These are phyloP conservation scores for Dioscorea alata DNA, from an alignment of 106 monocot species.

Conservation along the genomic window DNA sequence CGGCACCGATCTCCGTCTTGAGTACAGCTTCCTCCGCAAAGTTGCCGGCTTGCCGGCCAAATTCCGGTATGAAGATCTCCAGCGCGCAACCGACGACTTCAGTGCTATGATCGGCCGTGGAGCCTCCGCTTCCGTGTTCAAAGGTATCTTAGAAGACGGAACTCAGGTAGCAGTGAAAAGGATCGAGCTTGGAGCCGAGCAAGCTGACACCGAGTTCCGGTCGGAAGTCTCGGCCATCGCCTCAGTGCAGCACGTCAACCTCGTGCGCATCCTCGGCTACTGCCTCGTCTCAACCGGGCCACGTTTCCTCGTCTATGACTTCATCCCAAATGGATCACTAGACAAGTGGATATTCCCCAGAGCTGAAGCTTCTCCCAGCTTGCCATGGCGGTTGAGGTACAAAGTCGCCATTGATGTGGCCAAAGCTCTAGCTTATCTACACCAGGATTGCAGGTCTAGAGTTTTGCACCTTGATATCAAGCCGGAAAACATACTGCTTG, in stretches of 20 bases:
- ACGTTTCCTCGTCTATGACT: slow-evolving; percentile 49
- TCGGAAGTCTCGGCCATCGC: slow-evolving; percentile 26
- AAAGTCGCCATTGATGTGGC: slow-evolving; percentile 53
- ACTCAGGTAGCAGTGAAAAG: slow-evolving; percentile 45
- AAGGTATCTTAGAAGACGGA: slow-evolving; percentile 42
- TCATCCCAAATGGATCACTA: slow-evolving; percentile 40
- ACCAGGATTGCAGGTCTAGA: slow-evolving; percentile 28
- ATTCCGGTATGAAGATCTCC: slow-evolving; percentile 31
- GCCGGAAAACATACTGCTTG: slow-evolving; percentile 66
- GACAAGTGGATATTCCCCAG: slow-evolving; percentile 39
- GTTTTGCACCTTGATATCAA: slow-evolving; percentile 54
- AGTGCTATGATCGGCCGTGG: slow-evolving; percentile 25
- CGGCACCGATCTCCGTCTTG: slow-evolving; percentile 7
- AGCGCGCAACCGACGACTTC: slow-evolving; percentile 41
- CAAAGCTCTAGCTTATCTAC: slow-evolving; percentile 43
- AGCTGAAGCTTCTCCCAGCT: not conserved
- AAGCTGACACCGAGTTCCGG: slow-evolving; percentile 40
- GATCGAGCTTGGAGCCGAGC: slow-evolving; percentile 18
- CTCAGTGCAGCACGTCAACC: slow-evolving; percentile 15
- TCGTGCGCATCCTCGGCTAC: slow-evolving; percentile 46
- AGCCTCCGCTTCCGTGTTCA: slow-evolving; percentile 49
- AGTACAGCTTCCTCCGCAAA: slow-evolving; percentile 21
- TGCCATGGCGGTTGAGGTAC: slow-evolving; percentile 32
- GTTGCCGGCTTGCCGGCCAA: slow-evolving; percentile 30
- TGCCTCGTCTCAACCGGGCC: slow-evolving; percentile 23